These are phyloP conservation scores for Cryptomeria japonica DNA, from an alignment of 75 land plant species.

Conservation along the genomic window DNA sequence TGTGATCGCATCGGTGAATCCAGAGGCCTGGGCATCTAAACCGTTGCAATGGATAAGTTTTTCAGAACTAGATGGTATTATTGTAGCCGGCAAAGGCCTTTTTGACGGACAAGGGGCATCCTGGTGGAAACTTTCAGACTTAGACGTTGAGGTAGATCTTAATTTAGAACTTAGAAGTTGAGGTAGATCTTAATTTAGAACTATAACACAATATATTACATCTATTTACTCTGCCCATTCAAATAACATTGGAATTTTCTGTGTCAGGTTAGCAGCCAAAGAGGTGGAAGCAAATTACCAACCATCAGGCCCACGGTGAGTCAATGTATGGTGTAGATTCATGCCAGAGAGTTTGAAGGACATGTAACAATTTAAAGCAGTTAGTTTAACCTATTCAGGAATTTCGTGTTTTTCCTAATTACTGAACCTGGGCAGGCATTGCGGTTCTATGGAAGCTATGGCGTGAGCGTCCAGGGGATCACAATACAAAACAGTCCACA, in stretches of 20 bases:
- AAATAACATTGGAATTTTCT: conserved; percentile 2
- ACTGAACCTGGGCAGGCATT: conserved; percentile 21
- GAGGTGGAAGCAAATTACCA: not conserved
- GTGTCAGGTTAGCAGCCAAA: too few relatives aligned
- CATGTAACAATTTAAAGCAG: not conserved
- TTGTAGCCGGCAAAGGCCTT: conserved; percentile 55
- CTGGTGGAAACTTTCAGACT: conserved; percentile 59
- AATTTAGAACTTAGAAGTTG: not conserved
- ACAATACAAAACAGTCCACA: conserved; percentile 39
- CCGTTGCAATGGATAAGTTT: conserved; percentile 71
- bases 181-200: not conserved
- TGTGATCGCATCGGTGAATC: conserved; percentile 66
- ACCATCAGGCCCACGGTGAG: conserved; percentile 13
- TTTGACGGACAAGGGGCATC: conserved; percentile 75
- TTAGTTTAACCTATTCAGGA: not conserved
- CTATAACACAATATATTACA: not conserved
- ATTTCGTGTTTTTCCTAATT: not conserved
- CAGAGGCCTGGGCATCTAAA: conserved; percentile 49
- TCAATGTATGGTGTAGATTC: not conserved
- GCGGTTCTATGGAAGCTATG: conserved; percentile 24
- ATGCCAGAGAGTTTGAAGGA: not conserved
- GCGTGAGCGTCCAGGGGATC: conserved; percentile 22
- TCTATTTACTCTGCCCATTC: not conserved
- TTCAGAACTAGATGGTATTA: conserved; percentile 61
- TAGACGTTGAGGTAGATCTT: not conserved